Evolutionary conservation across 805 yeast genomes (phyloP), one percentile per base, ranked within the genome.

Genomic region (Grigorovia jiainica): DNA sequence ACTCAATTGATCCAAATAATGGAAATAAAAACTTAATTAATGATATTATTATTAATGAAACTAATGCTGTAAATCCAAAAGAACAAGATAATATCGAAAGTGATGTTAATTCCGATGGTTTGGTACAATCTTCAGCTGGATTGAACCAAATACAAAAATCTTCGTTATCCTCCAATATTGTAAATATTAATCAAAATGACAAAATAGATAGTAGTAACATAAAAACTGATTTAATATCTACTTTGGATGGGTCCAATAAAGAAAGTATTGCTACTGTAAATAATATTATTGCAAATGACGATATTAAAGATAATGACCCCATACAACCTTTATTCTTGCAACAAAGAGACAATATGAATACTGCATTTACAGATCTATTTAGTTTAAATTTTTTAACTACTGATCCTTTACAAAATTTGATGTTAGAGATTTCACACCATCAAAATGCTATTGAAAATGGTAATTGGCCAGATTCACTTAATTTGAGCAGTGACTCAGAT

Each of bases 371-470:
- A 45, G 23, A 51, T 49, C 34, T 39, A 43, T 20, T 49, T 47
- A 46, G 53, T 11, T 39, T 51, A 3, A 53, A 52, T 40, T 49
- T 48, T 34, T 33, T 51, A 18, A 50, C 45, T 15, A 47, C 45
- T 4, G 57, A 47, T 33, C 57, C 54, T 3, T 41, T 53, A 36
- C 54, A 49, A 36, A 35, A 51, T 20, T 48, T 54, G 15, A 48
- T 50, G 46, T 50, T 50, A 36, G 52, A 53, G 34, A 35, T 50
- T 11, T 41, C 52, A 9, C 36, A 34, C 8, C 24, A 34, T 19
- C 20, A 31, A 31, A 17, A 31, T 31, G 20, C 15, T 16, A 15
- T 16, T 16, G 20, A 11, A 8, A 31, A 4, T 5, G 20, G 20
- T 16, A 31, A 16, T 15, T 5, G 10, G 5, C 9, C 15, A 16